These are phyloP conservation scores for Mucor indicus DNA, from an alignment of 371 early-diverging fungal genomes.

Conservation along the genomic window DNA sequence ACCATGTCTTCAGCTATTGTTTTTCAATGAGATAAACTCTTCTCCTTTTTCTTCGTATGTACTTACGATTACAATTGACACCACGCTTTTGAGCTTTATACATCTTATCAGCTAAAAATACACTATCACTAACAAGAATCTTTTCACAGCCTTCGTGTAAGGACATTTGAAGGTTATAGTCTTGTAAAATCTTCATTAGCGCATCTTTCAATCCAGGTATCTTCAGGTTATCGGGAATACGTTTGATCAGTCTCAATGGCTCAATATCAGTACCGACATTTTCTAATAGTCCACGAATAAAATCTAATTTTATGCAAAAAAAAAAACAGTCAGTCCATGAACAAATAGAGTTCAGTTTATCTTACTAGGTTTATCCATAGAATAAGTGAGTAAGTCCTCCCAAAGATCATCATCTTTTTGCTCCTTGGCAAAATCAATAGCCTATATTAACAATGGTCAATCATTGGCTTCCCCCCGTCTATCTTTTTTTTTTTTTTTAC, in stretches of 20 bases:
- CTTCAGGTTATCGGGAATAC: conserved; percentile 75
- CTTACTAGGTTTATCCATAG: conserved; percentile 83
- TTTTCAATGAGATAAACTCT: too few species aligned
- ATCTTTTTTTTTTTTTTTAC: conserved; percentile 34
- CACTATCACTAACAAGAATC: conserved; percentile 82
- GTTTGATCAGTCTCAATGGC: conserved; percentile 74
- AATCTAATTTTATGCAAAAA: conserved; percentile 48
- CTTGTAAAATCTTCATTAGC: conserved; percentile 82
- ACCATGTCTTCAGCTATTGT: conserved; percentile 55
- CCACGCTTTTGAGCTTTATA: conserved; percentile 71
- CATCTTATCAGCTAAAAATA: conserved; percentile 72
- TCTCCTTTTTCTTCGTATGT: too few species aligned
- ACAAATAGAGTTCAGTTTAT: not conserved
- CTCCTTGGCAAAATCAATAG: conserved; percentile 96
- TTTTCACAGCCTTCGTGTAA: conserved; percentile 85
- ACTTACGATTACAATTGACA: conserved; percentile 52
- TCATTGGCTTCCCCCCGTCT: not conserved
- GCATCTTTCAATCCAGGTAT: conserved; percentile 82
- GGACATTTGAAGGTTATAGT: conserved; percentile 84
- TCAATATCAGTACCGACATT: conserved; percentile 84
- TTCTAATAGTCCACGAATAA: conserved; percentile 88
- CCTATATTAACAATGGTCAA: conserved; percentile 42
- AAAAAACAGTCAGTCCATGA: not conserved
- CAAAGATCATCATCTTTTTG: conserved; percentile 94
- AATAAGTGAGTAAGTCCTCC: conserved; percentile 88